These are phyloP conservation scores for Leishmania braziliensis DNA, from an alignment of 208 protist genomes.

Conservation along the genomic window DNA sequence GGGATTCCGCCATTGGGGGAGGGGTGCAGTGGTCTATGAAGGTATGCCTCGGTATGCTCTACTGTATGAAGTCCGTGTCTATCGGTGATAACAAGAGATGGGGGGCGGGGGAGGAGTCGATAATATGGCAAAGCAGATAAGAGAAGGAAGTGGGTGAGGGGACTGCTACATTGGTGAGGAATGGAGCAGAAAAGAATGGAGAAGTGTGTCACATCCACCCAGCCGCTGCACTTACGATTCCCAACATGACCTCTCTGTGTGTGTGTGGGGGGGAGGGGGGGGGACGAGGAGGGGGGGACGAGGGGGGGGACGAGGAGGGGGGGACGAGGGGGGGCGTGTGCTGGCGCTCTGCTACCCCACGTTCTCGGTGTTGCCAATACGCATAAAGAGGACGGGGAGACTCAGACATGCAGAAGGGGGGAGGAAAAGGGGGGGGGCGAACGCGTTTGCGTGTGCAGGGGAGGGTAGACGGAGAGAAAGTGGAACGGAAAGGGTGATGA, in stretches of 20 bases:
- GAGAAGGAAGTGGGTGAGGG: background rate
- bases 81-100: background rate
- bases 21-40: background rate
- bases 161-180: background rate
- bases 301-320: too few species aligned
- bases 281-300: too few species aligned
- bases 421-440: background rate
- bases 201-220: background rate
- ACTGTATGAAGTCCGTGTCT: background rate
- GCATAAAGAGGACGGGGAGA: background rate
- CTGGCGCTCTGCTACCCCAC: background rate
- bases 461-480: too few species aligned
- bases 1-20: background rate
- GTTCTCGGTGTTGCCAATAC: background rate
- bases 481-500: background rate
- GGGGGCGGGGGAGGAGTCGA: background rate
- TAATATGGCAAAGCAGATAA: background rate
- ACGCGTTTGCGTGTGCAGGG: background rate
- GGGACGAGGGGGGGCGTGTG: too few species aligned
- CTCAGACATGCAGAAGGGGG: background rate
- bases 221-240: background rate
- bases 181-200: background rate
- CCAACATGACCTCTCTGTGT: background rate
- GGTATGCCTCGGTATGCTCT: background rate
- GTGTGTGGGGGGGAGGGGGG: background rate